Percentiles rank a stretch among this genome's conserved stretches.
These are phyloP conservation scores for Neurospora sp. DNA, from an alignment of 495 filamentous ascomycete genomes.

Conservation along the genomic window DNA sequence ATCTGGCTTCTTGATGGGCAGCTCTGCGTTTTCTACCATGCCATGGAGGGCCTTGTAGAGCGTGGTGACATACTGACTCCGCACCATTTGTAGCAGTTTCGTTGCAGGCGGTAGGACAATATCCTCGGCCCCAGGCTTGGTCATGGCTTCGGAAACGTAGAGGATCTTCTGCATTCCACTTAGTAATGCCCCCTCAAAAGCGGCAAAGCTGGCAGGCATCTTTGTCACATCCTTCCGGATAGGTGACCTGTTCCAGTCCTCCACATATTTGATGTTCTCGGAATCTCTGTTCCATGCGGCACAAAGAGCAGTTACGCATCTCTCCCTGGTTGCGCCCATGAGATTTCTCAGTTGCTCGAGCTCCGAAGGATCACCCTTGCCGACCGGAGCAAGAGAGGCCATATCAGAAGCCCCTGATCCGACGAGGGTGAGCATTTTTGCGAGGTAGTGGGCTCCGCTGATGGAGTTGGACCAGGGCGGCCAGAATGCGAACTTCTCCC, in stretches of 20 bases:
- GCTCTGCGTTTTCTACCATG: conserved; percentile 92
- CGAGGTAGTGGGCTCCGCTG: conserved; percentile 76
- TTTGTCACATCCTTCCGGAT: conserved; percentile 77
- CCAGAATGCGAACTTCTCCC: conserved; percentile 97
- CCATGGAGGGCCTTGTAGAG: conserved; percentile 87
- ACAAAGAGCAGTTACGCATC: conserved; percentile 69
- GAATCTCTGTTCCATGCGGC: conserved; percentile 82
- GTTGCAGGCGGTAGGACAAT: conserved; percentile 73
- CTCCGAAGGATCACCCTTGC: conserved; percentile 43
- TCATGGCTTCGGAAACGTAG: conserved; percentile 76
- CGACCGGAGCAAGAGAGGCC: conserved; percentile 58
- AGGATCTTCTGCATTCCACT: conserved; percentile 84
- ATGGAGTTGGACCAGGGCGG: conserved; percentile 85
- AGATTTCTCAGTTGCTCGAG: conserved; percentile 59
- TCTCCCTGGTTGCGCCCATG: conserved; percentile 70
- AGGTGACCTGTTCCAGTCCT: conserved; percentile 77
- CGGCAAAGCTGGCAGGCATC: conserved; percentile 74
- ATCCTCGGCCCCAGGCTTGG: conserved; percentile 53
- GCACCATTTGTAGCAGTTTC: conserved; percentile 78
- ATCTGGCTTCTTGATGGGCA: conserved; percentile 46
- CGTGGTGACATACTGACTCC: conserved; percentile 78
- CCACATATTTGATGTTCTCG: conserved; percentile 76
- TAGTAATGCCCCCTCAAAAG: conserved; percentile 70
- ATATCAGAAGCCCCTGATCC: conserved; percentile 81
- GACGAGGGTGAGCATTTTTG: conserved; percentile 66